A percentile compares a stretch with the other conserved stretches of the same genome.
Conservation (phyloP, 768 basidiomycete genomes). For the Auricularia auricula-judae region DNA sequence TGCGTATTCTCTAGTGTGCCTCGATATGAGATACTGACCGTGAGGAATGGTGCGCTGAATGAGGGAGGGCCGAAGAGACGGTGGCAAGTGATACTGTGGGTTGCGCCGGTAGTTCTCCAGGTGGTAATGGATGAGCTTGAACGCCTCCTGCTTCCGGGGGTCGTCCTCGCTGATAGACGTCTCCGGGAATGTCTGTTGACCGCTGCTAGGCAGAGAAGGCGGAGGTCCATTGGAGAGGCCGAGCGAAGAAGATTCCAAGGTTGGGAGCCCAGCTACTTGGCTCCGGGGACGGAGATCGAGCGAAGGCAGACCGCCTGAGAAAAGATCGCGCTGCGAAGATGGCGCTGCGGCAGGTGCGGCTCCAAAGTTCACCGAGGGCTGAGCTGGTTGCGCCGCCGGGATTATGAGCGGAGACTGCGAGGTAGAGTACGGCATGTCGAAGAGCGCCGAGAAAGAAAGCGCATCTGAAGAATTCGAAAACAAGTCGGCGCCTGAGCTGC, state of each 20-base stretch:
- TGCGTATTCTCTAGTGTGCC: neutral
- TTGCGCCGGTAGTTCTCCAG: constrained; percentile 84
- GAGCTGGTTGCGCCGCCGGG: neutral
- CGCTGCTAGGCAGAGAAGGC: neutral
- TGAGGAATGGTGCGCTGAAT: constrained; percentile 86
- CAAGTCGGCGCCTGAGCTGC: neutral
- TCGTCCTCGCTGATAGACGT: constrained; percentile 36
- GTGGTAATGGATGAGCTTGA: constrained; percentile 78
- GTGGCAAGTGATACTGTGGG: constrained; percentile 76
- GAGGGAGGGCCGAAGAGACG: constrained; percentile 78
- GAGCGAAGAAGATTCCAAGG: neutral
- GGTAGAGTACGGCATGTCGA: neutral
- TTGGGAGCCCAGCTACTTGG: neutral
- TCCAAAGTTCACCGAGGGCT: neutral
- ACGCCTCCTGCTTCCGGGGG: constrained; percentile 66
- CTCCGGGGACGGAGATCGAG: neutral
- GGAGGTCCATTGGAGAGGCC: neutral
- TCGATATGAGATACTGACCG: constrained; percentile 31
- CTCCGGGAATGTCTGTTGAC: neutral
- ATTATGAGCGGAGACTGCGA: neutral
- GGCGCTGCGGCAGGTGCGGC: neutral
- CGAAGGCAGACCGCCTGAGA: neutral
- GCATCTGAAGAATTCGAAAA: neutral
- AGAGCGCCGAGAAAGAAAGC: neutral
- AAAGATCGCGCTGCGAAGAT: neutral